phyloP scores from a whole-genome alignment of 2,329 filamentous ascomycete genomes.

The Canariomyces notabilis region DNA sequence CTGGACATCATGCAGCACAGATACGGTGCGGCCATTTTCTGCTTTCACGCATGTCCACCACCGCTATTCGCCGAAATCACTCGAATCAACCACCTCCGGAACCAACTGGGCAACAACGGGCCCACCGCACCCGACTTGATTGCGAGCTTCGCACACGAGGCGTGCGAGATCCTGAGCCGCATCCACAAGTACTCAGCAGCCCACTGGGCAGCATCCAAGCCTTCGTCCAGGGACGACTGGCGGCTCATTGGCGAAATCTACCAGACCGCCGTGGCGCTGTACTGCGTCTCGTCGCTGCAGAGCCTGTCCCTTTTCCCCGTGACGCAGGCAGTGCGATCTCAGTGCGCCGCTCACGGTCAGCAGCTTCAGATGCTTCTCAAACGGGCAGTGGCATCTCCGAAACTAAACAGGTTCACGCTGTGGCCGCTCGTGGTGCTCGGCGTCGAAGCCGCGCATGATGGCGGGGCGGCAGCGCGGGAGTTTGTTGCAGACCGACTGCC shows the following conservation, averaged over 20 bases:
- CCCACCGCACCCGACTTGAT: too few relatives aligned
- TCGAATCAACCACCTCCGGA: conserved; percentile 34
- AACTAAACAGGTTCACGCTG: conserved; percentile 26
- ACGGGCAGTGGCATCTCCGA: conserved; percentile 16
- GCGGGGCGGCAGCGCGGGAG: conserved; percentile 16
- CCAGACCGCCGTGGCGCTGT: conserved; percentile 31
- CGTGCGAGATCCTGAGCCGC: conserved; percentile 24
- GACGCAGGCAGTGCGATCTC: conserved; percentile 11
- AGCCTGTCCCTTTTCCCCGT: conserved; percentile 29
- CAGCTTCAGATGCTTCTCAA: conserved; percentile 21
- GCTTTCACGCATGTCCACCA: conserved; percentile 30
- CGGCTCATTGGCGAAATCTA: conserved; percentile 29
- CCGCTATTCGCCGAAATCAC: conserved; percentile 32
- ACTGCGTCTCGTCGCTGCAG: conserved; percentile 35
- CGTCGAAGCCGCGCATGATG: conserved; percentile 26
- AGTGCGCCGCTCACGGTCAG: conserved; percentile 12
- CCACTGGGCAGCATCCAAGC: conserved; percentile 29
- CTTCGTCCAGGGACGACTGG: conserved; percentile 25
- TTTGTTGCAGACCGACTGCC: conserved; percentile 28
- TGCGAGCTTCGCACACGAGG: conserved; percentile 15
- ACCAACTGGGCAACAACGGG: too few relatives aligned
- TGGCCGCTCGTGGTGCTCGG: conserved; percentile 36
- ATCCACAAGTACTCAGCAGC: conserved; percentile 29
- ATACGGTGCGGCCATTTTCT: conserved; percentile 17
- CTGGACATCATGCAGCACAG: conserved; percentile 25